Evolutionary conservation across 495 filamentous ascomycete genomes (phyloP), one percentile per base, ranked within the genome.

Genomic region (Penicillium taxi): DNA sequence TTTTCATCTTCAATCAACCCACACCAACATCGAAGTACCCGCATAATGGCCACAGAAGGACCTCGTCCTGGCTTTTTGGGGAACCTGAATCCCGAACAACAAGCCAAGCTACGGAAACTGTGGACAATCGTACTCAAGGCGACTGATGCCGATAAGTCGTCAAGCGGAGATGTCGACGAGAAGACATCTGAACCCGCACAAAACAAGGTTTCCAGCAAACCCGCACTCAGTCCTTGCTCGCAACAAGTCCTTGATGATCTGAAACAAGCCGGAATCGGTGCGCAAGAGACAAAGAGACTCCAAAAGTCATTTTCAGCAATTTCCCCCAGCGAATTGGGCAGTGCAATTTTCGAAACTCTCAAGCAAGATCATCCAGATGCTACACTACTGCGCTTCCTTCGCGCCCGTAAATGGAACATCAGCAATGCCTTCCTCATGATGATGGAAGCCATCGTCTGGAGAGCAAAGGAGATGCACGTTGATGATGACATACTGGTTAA

Each of bases 341-440:
- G 70, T 13, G 80, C 84, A 2, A 80, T 95, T 52, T 86, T 91
- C 77, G 70, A 70, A 35, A 88, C 89, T 76, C 73, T 86, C 26
- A 95, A 95, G 67, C 82, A 86, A 52, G 90, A 96, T 51, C 75
- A 94, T 53, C 91, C 91, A 0, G 91, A 98, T 56, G 84, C 73
- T 1, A 66, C 96, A 26, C 65, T 95, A n/a, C 67, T 96, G 28
- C 82, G 91, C 13, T 98, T 94, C 55, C 65, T 98, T 31, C 74
- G 91, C 22, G 91, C 91, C 12, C 73, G 91, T 18, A 96, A 96
- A 58, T 98, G 91, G 91, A 82, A 96, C 50, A 75, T 94, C 9
- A 77, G 87, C 24, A 86, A 82, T 50, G 86, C 89, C 7, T 74
- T 96, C 17, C 73, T 86, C 26, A 96, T 96, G 91, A 65, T 94